phyloP scores from a whole-genome alignment of 2,329 filamentous ascomycete species.

The Pseudonectria foliicola region DNA sequence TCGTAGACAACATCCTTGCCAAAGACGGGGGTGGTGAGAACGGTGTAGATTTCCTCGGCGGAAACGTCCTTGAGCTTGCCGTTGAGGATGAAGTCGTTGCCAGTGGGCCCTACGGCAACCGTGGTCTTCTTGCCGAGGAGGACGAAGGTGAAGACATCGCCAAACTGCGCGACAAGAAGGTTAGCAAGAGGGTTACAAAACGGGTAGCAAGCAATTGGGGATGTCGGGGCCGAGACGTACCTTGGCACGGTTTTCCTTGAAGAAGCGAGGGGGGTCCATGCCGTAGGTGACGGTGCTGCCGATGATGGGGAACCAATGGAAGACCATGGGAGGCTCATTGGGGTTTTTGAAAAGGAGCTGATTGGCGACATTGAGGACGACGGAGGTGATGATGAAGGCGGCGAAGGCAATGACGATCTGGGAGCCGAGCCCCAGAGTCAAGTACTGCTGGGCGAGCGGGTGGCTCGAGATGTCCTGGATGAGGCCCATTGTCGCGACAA shows the following conservation, averaged over 20 bases:
- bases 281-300: slow-evolving; percentile 91
- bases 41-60: slow-evolving; percentile 83
- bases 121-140: slow-evolving; percentile 86
- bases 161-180: slow-evolving; percentile 50
- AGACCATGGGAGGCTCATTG: slow-evolving; percentile 73
- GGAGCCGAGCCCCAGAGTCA: slow-evolving; percentile 37
- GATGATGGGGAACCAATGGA: slow-evolving; percentile 75
- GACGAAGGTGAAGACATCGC: slow-evolving; percentile 84
- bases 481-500: slow-evolving; percentile 42
- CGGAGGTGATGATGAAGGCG: slow-evolving; percentile 43
- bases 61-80: slow-evolving; percentile 85
- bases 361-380: slow-evolving; percentile 70
- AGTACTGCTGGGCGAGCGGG: slow-evolving; percentile 44
- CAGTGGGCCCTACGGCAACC: slow-evolving; percentile 71
- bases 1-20: slow-evolving; percentile 85
- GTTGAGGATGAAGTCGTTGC: slow-evolving; percentile 88
- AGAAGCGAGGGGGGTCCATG: slow-evolving; percentile 89
- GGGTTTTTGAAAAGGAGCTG: slow-evolving; percentile 78
- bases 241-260: slow-evolving; percentile 68
- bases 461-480: slow-evolving; percentile 43
- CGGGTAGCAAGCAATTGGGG: not conserved
- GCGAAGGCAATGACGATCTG: slow-evolving; percentile 41
- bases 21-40: slow-evolving; percentile 66
- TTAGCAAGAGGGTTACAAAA: not conserved
- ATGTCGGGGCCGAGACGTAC: too few species aligned